phyloP scores from a whole-genome alignment of 1,284 basidiomycete genomes.

The Stereum hirsutum region DNA sequence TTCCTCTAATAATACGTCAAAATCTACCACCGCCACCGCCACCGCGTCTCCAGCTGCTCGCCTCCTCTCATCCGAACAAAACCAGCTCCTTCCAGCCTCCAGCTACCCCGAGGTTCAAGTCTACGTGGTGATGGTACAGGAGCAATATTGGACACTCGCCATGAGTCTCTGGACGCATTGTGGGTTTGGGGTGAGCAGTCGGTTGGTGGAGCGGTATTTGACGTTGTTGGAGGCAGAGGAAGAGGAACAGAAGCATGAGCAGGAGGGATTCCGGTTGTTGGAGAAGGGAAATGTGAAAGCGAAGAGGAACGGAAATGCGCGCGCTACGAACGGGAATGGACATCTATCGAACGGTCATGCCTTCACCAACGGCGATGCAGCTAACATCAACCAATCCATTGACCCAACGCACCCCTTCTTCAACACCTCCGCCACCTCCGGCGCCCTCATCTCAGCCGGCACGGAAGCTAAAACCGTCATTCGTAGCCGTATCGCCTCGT shows the following conservation, averaged over 20 bases:
- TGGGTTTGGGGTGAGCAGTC: constrained; percentile 84
- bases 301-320: constrained; percentile 11
- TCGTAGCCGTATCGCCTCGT: constrained; percentile 78
- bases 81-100: constrained; percentile 68
- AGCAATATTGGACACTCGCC: constrained; percentile 56
- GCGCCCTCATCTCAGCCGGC: constrained; percentile 59
- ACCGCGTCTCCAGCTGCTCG: constrained; percentile 64
- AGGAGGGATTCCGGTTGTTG: too few species aligned
- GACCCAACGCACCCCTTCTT: too few species aligned
- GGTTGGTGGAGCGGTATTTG: constrained; percentile 80
- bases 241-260: constrained; percentile 41
- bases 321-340: constrained; percentile 8
- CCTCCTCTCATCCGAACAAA: constrained; percentile 50
- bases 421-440: too few species aligned
- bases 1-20: too few species aligned
- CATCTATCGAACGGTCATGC: constrained; percentile 4
- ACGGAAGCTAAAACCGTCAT: constrained; percentile 89
- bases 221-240: constrained; percentile 39
- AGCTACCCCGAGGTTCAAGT: constrained; percentile 24
- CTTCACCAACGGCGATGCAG: constrained; percentile 22
- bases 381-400: constrained; percentile 55
- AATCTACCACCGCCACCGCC: constrained; percentile 71
- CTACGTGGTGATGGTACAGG: constrained; percentile 77
- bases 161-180: constrained; percentile 97
- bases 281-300: constrained; percentile 39